phyloP scores from a whole-genome alignment of 345 rosid species.

The Eucalyptus tenuipes region DNA sequence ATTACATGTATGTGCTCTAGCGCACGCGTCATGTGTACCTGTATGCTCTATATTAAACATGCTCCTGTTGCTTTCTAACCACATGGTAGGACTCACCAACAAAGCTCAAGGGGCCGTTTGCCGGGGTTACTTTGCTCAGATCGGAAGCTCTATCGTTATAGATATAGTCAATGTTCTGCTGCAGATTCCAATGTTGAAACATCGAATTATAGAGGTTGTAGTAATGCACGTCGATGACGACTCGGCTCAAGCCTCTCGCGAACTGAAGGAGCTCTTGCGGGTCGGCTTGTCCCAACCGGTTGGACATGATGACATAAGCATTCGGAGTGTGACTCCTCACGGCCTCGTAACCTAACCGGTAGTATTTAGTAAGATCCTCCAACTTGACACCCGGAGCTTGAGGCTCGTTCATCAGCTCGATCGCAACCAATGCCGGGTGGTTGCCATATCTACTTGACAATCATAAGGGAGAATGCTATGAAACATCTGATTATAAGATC shows the following conservation, averaged over 20 bases:
- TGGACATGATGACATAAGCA: slow-evolving; percentile 19
- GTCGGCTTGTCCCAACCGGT: not conserved
- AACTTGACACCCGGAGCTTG: not conserved
- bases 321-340: slow-evolving; percentile 13
- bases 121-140: not conserved
- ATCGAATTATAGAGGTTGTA: not conserved
- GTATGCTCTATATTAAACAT: not conserved
- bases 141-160: not conserved
- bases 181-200: not conserved
- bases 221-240: not conserved
- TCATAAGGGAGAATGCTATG: not conserved
- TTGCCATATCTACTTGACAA: not conserved
- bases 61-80: not conserved
- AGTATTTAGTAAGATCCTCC: slow-evolving; percentile 10
- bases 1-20: not conserved
- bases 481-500: not conserved
- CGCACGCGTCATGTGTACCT: not conserved
- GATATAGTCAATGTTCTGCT: not conserved
- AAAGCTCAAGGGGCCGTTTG: not conserved
- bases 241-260: not conserved
- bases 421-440: slow-evolving; percentile 2
- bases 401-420: slow-evolving; percentile 34
- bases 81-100: not conserved
- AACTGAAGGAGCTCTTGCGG: not conserved
- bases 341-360: slow-evolving; percentile 13